Conservation (phyloP, 148 eudicot species). For the Vaccinium corymbosum region DNA sequence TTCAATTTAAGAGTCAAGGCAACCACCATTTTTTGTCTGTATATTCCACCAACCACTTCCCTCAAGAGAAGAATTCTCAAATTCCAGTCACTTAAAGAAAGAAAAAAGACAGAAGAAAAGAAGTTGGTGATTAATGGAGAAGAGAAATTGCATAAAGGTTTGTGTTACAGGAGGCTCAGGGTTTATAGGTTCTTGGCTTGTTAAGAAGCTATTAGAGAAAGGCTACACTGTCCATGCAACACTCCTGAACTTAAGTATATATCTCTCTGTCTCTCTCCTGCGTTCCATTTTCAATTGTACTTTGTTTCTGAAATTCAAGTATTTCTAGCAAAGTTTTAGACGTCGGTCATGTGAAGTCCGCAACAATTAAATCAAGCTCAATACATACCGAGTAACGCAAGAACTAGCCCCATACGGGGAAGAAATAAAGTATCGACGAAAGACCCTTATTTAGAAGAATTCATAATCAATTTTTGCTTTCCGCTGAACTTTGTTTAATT, state of each 20-base stretch:
- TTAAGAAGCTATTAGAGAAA: slow-evolving; percentile 30
- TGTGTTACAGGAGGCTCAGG: slow-evolving; percentile 53
- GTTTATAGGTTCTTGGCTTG: slow-evolving; percentile 37
- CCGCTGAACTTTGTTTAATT: too few relatives aligned
- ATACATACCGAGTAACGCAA: too few relatives aligned
- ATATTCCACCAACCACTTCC: neutral
- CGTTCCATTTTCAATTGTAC: too few relatives aligned
- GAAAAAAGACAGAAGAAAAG: neutral
- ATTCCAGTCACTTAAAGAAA: neutral
- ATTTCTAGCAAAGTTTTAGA: too few relatives aligned
- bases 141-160: slow-evolving; percentile 17
- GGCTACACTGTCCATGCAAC: slow-evolving; percentile 48
- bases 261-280: neutral
- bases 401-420: too few relatives aligned
- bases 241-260: slow-evolving; percentile 34
- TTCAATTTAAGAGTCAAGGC: neutral
- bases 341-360: too few relatives aligned
- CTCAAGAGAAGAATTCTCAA: too few relatives aligned
- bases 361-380: too few relatives aligned
- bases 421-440: too few relatives aligned
- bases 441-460: too few relatives aligned
- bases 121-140: neutral
- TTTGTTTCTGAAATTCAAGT: neutral
- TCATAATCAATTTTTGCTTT: too few relatives aligned
- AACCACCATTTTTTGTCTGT: neutral